phyloP scores from a whole-genome alignment of 83 land plant genomes.

The Thuja plicata region DNA sequence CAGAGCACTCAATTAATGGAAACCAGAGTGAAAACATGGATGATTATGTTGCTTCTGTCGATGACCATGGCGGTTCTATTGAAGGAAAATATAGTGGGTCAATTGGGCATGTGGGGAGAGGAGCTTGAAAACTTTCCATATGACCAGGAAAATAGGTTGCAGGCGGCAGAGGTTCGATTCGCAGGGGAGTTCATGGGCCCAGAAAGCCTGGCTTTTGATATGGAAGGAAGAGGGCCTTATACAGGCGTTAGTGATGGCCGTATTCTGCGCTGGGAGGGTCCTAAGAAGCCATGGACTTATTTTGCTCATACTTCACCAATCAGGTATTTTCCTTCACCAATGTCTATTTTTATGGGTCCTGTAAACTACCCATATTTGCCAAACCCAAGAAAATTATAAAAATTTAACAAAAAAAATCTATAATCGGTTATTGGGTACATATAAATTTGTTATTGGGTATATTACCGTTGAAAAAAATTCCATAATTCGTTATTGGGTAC shows the following conservation, averaged over 20 bases:
- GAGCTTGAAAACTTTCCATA: neutral
- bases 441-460: too few relatives aligned
- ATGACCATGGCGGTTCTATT: neutral
- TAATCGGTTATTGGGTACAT: neutral
- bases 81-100: neutral
- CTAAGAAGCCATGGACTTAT: slow-evolving; percentile 22
- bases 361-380: too few relatives aligned
- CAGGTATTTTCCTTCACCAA: slow-evolving; percentile 12
- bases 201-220: slow-evolving; percentile 54
- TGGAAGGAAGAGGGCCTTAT: slow-evolving; percentile 42
- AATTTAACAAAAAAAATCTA: neutral
- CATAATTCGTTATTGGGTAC: neutral
- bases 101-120: neutral
- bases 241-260: slow-evolving; percentile 52
- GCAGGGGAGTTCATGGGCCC: slow-evolving; percentile 31
- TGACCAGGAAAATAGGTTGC: neutral
- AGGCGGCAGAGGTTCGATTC: neutral
- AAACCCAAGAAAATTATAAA: neutral
- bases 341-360: neutral
- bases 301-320: slow-evolving; percentile 37
- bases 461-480: too few relatives aligned
- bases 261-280: slow-evolving; percentile 37
- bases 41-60: neutral
- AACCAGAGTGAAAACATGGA: neutral
- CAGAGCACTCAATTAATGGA: neutral